Base-by-base conservation (phyloP, 805 yeast genomes). In the Starmerella etchellsii region DNA sequence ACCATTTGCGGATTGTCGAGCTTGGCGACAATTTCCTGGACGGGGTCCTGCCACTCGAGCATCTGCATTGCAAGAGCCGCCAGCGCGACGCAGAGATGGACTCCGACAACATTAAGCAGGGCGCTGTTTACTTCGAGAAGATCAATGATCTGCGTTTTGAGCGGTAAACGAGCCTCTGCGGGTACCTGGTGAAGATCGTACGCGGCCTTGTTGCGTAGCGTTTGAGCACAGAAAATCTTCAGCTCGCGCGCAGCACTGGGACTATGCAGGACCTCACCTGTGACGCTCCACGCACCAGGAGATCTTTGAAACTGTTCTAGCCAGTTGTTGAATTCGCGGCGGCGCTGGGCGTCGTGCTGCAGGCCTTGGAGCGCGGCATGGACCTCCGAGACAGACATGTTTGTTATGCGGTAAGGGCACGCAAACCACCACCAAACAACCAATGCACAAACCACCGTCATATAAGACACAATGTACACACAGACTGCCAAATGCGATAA, bases 191-290 rank as follows among this genome's bases (percentile, higher is more conserved):
- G 65, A 49, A 88, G 65, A 60, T 91, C 97, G 58, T 82, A 87
- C 11, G 81, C 80, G 38, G 84, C 71, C 53, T 78, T 87, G 33
- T 87, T 77, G 47, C 95, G 68, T 46, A 91, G 63, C 0, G 98
- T 91, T 58, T 93, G 98, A 0, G 96, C 80, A 14, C 88, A 79
- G 64, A 93, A 91, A 53, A 91, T 66, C 53, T 76, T 76, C 37
- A 80, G 62, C 54, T 79, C 82, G 33, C 74, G 48, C 3, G 73
- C 61, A 24, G 49, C 49, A 4, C 54, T 55, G 16, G 49, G 51
- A 9, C 53, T 38, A 3, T 56, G 38, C 21, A 85, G 66, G 1
- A 80, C 67, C 35, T 68, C 65, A 54, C 78, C 79, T 27, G 77
- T 68, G 1, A 74, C 54, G 24, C 69, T 66, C 98, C 98, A 91